Percentiles rank a stretch among this genome's conserved stretches.
Evolutionary conservation across 495 filamentous ascomycete species (phyloP).

Genomic region (Rhypophila decipiens): DNA sequence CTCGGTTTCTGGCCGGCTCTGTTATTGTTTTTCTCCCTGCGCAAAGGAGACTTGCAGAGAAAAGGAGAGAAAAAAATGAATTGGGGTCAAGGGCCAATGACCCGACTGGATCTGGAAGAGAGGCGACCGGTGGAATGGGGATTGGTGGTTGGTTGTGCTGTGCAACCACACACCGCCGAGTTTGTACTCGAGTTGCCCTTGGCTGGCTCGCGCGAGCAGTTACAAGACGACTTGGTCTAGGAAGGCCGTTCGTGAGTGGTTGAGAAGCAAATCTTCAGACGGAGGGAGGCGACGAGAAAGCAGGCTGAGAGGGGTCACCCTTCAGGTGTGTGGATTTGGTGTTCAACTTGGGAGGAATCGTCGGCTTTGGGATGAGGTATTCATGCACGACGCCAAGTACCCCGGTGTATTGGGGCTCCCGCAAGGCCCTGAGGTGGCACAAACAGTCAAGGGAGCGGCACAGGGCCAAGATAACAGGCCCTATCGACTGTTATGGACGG

Average conservation of each 20-base stretch:
- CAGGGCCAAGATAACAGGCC: neutral
- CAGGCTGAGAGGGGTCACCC: slow-evolving; percentile 6
- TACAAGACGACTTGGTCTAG: slow-evolving; percentile 1
- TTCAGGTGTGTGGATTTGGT: slow-evolving; percentile 7
- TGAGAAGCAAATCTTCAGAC: slow-evolving; percentile 17
- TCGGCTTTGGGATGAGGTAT: slow-evolving; percentile 11
- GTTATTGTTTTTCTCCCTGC: slow-evolving; percentile 5
- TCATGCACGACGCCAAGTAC: slow-evolving; percentile 26
- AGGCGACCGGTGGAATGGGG: slow-evolving; percentile 17
- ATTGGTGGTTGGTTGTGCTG: slow-evolving; percentile 24
- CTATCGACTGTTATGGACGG: neutral
- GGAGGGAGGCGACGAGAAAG: slow-evolving; percentile 14
- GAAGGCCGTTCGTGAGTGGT: slow-evolving; percentile 17
- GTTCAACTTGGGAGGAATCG: neutral
- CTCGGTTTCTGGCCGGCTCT: slow-evolving; percentile 3
- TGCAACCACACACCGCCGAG: slow-evolving; percentile 27
- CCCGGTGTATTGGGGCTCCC: slow-evolving; percentile 9
- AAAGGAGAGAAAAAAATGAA: slow-evolving; percentile 20
- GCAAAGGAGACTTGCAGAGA: slow-evolving; percentile 7
- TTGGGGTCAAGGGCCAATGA: slow-evolving; percentile 22
- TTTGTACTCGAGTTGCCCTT: slow-evolving; percentile 12
- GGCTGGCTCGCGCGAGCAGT: slow-evolving; percentile 10
- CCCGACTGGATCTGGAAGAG: slow-evolving; percentile 16
- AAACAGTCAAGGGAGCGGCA: slow-evolving; percentile 2
- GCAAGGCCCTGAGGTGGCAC: slow-evolving; percentile 14